Base-by-base conservation (phyloP, 129 eudicot species). In the Lactuca sativa region DNA sequence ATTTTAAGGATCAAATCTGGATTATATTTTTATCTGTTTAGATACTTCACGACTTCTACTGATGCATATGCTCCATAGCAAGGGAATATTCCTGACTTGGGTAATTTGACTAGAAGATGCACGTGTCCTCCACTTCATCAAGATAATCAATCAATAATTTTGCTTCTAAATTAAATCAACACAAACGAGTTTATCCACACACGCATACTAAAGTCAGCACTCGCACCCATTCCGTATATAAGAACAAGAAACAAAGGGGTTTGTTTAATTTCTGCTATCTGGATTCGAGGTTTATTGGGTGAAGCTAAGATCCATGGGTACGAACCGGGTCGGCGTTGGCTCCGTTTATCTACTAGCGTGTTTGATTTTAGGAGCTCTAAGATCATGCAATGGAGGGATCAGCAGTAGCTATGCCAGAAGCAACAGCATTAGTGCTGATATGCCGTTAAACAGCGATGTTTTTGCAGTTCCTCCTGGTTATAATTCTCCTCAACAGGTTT, bases 401-500 rank as follows among this genome's bases (percentile, higher is more conserved):
- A 85, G 85, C 8, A 83, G 95, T 44, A 83, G 59, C 6, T 91
- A 58, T 76, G 78, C 70, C 15, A 87, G 95, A 75, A 60, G 55
- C 0, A 77, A 79, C 47, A 77, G 69, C 7, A n/a, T 74, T 11
- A 74, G 86, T 43, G 69, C 79, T 71, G 97, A 91, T 79, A 91
- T 91, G 96, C 93, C 97, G 8, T 59, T 88, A 9, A 79, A 82
- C 44, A 91, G 96, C 36, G 97, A 91, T 78, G 97, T 88, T 4
- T 91, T 91, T 73, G 75, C 77, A 59, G 34, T 83, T 41, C 97
- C 97, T 47, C 76, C 78, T 36, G 96, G 97, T 58, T 86, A 85
- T 63, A 88, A 91, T 81, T 82, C 97, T 64, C 97, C 97, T 53
- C 97, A 88, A 77, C 96, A 91, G 93, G 97, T 91, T 9, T 16